Percentiles rank a stretch among this genome's conserved stretches.
phyloP scores from a whole-genome alignment of 202 grass and related monocot genomes.

The Carex sylvatica region DNA sequence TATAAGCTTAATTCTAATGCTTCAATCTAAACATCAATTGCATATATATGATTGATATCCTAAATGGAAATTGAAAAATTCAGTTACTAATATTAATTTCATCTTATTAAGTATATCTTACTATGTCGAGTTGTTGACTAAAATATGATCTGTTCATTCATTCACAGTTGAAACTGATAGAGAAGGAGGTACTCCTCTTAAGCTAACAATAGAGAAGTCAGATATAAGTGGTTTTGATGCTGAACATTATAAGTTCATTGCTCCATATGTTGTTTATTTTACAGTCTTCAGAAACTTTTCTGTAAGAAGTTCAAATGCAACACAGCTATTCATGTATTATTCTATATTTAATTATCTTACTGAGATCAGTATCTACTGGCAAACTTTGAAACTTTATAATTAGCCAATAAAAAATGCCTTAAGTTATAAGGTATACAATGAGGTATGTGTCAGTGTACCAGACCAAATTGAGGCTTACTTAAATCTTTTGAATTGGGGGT shows the following conservation, averaged over 20 bases:
- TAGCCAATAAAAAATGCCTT: no score
- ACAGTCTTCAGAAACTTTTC: background rate
- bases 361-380: background rate
- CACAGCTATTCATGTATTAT: background rate
- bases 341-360: background rate
- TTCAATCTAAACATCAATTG: background rate
- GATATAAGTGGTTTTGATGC: slow-evolving; percentile 35
- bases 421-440: background rate
- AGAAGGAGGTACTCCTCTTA: slow-evolving; percentile 36
- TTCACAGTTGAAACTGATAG: slow-evolving; percentile 38
- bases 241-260: slow-evolving; percentile 23
- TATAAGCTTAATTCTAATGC: slow-evolving; percentile 10
- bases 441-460: background rate
- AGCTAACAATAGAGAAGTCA: slow-evolving; percentile 31
- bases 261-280: slow-evolving; percentile 33
- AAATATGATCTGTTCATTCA: slow-evolving; percentile 1
- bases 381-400: background rate
- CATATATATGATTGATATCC: no score
- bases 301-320: background rate
- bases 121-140: slow-evolving; percentile 1
- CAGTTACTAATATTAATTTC: no score
- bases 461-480: background rate
- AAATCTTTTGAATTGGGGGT: background rate
- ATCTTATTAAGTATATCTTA: background rate
- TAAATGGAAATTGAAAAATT: no score